Percentiles rank a stretch among this genome's conserved stretches.
These are phyloP conservation scores for Venustampulla echinocandica DNA, from an alignment of 495 filamentous ascomycete genomes.

Conservation along the genomic window DNA sequence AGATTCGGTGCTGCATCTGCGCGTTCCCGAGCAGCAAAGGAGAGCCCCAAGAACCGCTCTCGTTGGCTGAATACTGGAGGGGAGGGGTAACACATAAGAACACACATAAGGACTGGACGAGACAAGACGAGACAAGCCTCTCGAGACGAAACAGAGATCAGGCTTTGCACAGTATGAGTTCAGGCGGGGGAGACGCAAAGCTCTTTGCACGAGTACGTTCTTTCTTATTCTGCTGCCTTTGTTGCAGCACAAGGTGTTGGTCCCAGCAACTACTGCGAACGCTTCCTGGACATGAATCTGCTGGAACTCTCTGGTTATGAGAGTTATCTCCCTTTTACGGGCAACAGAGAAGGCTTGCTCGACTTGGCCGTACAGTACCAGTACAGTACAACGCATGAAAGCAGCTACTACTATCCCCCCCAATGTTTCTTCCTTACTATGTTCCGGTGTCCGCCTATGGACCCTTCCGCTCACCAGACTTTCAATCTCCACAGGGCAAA, in stretches of 20 bases:
- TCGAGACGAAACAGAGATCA: constrained; percentile 8
- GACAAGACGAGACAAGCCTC: too few species aligned
- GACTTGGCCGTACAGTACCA: constrained; percentile 9
- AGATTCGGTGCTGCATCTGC: too few species aligned
- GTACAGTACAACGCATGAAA: too few species aligned
- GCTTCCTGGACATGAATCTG: too few species aligned
- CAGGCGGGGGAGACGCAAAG: constrained; percentile 90
- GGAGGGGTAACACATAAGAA: constrained; percentile 15
- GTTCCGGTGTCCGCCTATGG: constrained; percentile 18
- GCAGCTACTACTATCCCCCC: too few species aligned
- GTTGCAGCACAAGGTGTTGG: constrained; percentile 1
- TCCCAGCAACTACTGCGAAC: neutral
- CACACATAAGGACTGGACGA: too few species aligned
- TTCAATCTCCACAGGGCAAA: constrained; percentile 69
- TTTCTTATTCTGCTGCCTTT: constrained; percentile 1
- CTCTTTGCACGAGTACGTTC: constrained; percentile 94
- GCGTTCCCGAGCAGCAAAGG: constrained; percentile 24
- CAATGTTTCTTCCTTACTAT: constrained; percentile 41
- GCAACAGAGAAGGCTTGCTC: too few species aligned
- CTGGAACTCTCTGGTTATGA: too few species aligned
- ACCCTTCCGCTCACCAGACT: constrained; percentile 18
- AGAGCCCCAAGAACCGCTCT: constrained; percentile 18
- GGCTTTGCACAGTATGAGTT: constrained; percentile 51
- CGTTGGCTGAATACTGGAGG: constrained; percentile 23
- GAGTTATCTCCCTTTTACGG: too few species aligned